phyloP scores from a whole-genome alignment of 2,329 filamentous ascomycete species.

The Colletotrichum sp. region DNA sequence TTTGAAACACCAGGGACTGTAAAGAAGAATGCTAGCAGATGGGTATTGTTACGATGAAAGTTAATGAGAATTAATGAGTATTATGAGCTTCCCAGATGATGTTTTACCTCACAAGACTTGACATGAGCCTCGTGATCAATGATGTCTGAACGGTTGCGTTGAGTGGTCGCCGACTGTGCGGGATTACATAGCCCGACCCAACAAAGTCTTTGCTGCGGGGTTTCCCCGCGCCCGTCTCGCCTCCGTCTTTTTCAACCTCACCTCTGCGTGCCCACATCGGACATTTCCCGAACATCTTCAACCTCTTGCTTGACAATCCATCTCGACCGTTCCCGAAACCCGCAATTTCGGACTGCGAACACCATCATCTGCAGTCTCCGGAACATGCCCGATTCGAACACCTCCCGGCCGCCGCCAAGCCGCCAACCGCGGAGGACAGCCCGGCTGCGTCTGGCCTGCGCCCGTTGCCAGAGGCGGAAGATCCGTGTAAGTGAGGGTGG shows the following conservation, averaged over 20 bases:
- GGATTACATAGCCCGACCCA: slow-evolving; percentile 5
- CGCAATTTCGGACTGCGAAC: not conserved
- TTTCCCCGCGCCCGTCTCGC: not conserved
- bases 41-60: not conserved
- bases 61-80: not conserved
- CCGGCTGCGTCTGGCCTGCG: slow-evolving; percentile 25
- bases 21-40: not conserved
- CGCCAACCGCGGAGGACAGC: slow-evolving; percentile 27
- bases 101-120: not conserved
- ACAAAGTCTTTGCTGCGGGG: not conserved
- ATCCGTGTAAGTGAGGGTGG: slow-evolving; percentile 44
- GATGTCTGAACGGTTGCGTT: not conserved
- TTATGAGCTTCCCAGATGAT: not conserved
- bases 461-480: slow-evolving; percentile 52
- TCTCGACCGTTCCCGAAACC: not conserved
- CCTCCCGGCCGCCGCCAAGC: slow-evolving; percentile 11
- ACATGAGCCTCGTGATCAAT: not conserved
- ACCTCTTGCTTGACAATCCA: not conserved
- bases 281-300: not conserved
- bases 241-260: slow-evolving; percentile 17
- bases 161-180: not conserved
- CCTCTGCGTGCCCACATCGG: slow-evolving; percentile 1
- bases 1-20: not conserved
- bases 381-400: slow-evolving; percentile 8
- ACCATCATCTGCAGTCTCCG: not conserved